A percentile compares a stretch with the other conserved stretches of the same genome.
phyloP scores from a whole-genome alignment of 768 basidiomycete species.

The Hemileccinum rubropunctum region DNA sequence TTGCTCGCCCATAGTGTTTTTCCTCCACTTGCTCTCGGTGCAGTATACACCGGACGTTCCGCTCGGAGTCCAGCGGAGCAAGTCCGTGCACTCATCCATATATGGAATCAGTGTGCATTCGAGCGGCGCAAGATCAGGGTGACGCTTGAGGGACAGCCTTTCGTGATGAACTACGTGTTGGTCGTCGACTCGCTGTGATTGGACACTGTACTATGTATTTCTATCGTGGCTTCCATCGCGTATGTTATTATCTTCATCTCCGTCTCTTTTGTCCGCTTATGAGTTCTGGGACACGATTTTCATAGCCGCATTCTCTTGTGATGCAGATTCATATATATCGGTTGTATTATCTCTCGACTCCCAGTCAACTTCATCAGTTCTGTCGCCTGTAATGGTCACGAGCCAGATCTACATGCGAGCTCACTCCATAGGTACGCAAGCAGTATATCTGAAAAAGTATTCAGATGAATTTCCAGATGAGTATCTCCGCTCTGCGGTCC shows the following conservation, averaged over 20 bases:
- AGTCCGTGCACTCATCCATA: constrained; percentile 23
- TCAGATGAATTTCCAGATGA: too few species aligned
- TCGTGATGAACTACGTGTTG: constrained; percentile 11
- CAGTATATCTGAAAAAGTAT: too few species aligned
- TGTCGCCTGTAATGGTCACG: too few species aligned
- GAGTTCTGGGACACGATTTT: neutral
- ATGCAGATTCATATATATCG: neutral
- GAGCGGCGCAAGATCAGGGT: constrained; percentile 30
- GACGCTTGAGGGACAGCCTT: constrained; percentile 10
- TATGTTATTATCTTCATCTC: neutral
- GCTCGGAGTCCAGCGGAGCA: constrained; percentile 16
- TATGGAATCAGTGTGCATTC: constrained; percentile 34
- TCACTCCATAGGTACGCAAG: too few species aligned
- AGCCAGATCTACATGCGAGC: too few species aligned
- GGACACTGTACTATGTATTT: neutral
- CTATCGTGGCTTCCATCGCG: neutral
- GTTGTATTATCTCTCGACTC: too few species aligned
- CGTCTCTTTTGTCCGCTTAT: neutral
- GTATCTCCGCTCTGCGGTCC: too few species aligned
- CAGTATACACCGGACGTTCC: constrained; percentile 21
- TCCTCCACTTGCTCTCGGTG: constrained; percentile 10
- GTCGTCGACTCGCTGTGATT: constrained; percentile 27
- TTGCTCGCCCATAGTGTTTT: constrained; percentile 16
- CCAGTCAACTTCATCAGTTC: too few species aligned
- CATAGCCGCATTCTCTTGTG: neutral